Base-by-base conservation (phyloP, 495 filamentous ascomycete genomes). In the Aspergillus haitiensis region DNA sequence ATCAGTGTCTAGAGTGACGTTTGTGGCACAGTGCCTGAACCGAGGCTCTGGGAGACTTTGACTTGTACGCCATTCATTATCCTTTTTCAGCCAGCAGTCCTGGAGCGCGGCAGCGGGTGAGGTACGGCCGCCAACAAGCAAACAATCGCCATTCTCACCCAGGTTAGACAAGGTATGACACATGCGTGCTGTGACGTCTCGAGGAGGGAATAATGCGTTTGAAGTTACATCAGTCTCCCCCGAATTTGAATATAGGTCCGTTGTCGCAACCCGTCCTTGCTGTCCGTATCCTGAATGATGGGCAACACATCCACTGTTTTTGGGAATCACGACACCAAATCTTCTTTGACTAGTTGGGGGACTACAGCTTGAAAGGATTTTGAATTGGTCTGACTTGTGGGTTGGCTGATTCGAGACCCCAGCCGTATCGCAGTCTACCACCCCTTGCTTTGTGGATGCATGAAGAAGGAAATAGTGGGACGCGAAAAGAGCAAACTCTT, bases 401-500 rank as follows among this genome's bases (percentile, higher is more conserved):
- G 27, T 5, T n/a, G 8, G 35, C 0, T 32, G 11, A 2, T 35
- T 49, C 1, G 55, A 32, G 5, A 32, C 33, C 15, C 12, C 36
- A 10, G 21, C 42, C 35, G 50, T 16, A 11, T 27, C 54, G n/a
- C 39, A 31, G 11, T 49, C 44, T 2, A 45, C 10, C n/a, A 10
- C 3, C 10, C 16, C 39, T 1, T 59, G 60, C 45, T 39, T 58
- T 11, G 65, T 73, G 15, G 70, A 74, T 7, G 91, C 92, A 39
- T 87, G 74, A 7, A 96, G 78, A 33, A 97, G 73, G 62, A 93
- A 93, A 73, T 96, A 96, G 74, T 96, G 93, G 51, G 85, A 83
- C 6, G 81, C 86, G 70, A 94, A 97, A 5, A 97, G 75, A 11
- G 89, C 89, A 69, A 96, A 91, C 62, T 97, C 93, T 72, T 97